Base-by-base conservation (phyloP, 805 yeast genomes). In the Teunomyces barrocoloradensis region DNA sequence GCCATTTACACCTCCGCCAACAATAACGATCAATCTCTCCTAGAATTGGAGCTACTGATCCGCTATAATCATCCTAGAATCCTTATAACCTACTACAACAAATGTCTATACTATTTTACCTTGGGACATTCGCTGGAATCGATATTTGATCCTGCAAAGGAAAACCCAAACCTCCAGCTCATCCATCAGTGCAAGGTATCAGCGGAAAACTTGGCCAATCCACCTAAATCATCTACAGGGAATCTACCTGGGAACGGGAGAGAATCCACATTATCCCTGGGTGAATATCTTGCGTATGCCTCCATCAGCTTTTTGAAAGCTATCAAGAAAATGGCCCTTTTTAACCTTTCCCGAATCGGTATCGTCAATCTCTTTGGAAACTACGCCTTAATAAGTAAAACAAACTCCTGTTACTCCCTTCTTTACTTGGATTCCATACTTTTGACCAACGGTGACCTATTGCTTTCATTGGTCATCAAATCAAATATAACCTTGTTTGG, bases 11-110 rank as follows among this genome's bases (percentile, higher is more conserved):
- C 63, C 9, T 52, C 66, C 34, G 52, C 61, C 11, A 52, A 55
- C 17, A 57, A 55, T 32, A 60, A 57, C 53, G 77, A 73, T 50
- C 77, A 70, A 53, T 56, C 61, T n/a, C 60, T 72, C 12, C 51
- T 73, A 5, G 77, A 73, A 47, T 52, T 70, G 37, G 78, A 73
- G 50, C 58, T 73, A 17, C 51, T 50, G 39, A 68, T 72, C 44
- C 61, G 78, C 35, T 54, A 60, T 50, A 54, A 59, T 20, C 54
- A 69, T 45, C 78, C 78, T 11, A 58, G 60, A 43, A 63, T 69
- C n/a, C 59, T 73, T 17, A 43, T 72, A 15, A 65, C 75, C 5
- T 73, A 73, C 54, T 71, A 71, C 56, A 71, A 71, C 53, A 73
- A 73, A 48, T 58, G 63, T 32, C 54, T 73, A 11, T 73, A 65